Percentiles rank a stretch among this genome's conserved stretches.
These are phyloP conservation scores for Harringtonia aguacate DNA, from an alignment of 2,329 filamentous ascomycete genomes.

Conservation along the genomic window DNA sequence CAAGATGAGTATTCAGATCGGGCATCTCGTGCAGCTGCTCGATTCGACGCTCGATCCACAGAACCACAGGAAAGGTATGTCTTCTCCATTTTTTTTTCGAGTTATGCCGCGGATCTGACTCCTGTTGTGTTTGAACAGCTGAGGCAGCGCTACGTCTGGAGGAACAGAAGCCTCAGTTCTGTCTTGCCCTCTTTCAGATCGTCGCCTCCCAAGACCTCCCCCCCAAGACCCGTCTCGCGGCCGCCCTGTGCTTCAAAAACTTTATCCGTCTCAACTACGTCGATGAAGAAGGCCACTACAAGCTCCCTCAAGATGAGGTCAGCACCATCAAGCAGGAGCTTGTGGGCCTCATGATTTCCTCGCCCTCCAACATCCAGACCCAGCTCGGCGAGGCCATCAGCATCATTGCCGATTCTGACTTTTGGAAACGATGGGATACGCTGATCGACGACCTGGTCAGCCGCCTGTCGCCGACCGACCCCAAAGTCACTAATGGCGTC, in stretches of 20 bases:
- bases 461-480: conserved; percentile 71
- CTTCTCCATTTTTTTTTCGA: neutral
- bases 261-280: conserved; percentile 92
- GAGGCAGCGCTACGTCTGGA: conserved; percentile 70
- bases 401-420: conserved; percentile 95
- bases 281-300: conserved; percentile 90
- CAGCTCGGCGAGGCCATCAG: conserved; percentile 96
- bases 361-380: conserved; percentile 76
- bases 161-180: conserved; percentile 78
- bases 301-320: conserved; percentile 74
- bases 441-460: conserved; percentile 74
- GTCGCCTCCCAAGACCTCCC: conserved; percentile 66
- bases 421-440: conserved; percentile 95
- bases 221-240: conserved; percentile 71
- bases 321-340: conserved; percentile 86
- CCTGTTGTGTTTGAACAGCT: conserved; percentile 39
- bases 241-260: conserved; percentile 96
- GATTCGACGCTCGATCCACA: conserved; percentile 81
- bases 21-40: conserved; percentile 67
- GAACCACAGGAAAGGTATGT: conserved; percentile 75
- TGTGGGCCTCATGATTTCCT: conserved; percentile 91
- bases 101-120: neutral
- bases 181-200: conserved; percentile 78
- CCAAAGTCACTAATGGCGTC: conserved; percentile 82
- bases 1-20: conserved; percentile 47